phyloP scores from a whole-genome alignment of 176 grass and related monocot species.

The Otatea glauca region DNA sequence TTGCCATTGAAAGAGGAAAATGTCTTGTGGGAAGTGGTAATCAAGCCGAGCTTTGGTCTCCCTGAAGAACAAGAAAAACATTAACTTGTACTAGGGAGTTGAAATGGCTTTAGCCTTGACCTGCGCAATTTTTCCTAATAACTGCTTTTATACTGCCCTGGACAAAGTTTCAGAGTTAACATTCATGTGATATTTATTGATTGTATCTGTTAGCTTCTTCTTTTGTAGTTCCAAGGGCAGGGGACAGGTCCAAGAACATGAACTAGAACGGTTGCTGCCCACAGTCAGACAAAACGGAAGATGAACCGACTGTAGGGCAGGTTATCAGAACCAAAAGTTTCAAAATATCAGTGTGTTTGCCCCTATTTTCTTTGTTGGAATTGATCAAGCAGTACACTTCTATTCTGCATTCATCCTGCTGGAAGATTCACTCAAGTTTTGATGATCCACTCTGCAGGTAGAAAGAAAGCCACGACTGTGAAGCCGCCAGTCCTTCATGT shows the following conservation, averaged over 20 bases:
- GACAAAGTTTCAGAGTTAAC: background rate
- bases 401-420: too few relatives aligned
- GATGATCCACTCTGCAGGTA: too few relatives aligned
- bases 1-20: background rate
- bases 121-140: background rate
- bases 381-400: too few relatives aligned
- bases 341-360: too few relatives aligned
- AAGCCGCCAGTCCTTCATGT: too few relatives aligned
- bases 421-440: too few relatives aligned
- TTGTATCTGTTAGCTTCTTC: background rate
- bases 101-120: background rate
- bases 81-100: background rate
- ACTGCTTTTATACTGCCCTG: background rate
- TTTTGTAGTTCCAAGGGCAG: conserved; percentile 59
- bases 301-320: conserved; percentile 24
- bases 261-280: conserved; percentile 47
- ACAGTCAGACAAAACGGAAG: conserved; percentile 13
- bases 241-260: conserved; percentile 55
- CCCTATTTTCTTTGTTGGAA: too few relatives aligned
- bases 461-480: too few relatives aligned
- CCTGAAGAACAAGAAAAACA: background rate
- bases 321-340: conserved; percentile 8
- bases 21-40: background rate
- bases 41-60: background rate
- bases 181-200: background rate